phyloP scores from a whole-genome alignment of 2,329 filamentous ascomycete species.

The Colletotrichum simmondsii region DNA sequence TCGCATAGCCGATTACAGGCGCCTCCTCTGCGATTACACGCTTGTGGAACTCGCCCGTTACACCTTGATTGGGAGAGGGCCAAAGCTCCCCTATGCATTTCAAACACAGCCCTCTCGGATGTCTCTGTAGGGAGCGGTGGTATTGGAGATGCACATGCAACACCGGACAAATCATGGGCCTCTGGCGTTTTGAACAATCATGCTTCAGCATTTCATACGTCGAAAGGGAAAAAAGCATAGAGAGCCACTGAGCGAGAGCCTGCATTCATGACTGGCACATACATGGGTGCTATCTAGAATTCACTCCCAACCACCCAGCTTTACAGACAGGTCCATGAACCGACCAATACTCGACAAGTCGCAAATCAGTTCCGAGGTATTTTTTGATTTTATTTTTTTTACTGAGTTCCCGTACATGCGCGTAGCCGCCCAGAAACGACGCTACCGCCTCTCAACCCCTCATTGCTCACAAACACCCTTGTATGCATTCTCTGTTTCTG shows the following conservation, averaged over 20 bases:
- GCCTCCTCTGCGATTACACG: neutral
- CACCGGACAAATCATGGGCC: neutral
- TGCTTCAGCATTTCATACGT: neutral
- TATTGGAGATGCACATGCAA: neutral
- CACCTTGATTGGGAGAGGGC: neutral
- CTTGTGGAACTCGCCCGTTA: neutral
- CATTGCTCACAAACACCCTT: neutral
- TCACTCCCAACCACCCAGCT: neutral
- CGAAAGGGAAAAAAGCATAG: neutral
- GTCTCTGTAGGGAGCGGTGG: neutral
- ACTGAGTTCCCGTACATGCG: neutral
- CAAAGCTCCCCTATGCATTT: neutral
- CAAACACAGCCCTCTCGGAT: neutral
- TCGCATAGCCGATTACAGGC: neutral
- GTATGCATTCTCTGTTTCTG: neutral
- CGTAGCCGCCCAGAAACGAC: slow-evolving; percentile 18
- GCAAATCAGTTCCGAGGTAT: neutral
- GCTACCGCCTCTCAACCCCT: neutral
- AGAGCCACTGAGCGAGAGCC: neutral
- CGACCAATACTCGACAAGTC: slow-evolving; percentile 2
- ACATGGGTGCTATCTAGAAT: neutral
- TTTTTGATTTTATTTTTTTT: too few species aligned
- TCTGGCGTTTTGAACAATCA: neutral
- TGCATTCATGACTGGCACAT: neutral
- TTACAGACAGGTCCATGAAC: neutral